Evolutionary conservation across 2,329 filamentous ascomycete species (phyloP).

Genomic region (Stromatinia cepivora): DNA sequence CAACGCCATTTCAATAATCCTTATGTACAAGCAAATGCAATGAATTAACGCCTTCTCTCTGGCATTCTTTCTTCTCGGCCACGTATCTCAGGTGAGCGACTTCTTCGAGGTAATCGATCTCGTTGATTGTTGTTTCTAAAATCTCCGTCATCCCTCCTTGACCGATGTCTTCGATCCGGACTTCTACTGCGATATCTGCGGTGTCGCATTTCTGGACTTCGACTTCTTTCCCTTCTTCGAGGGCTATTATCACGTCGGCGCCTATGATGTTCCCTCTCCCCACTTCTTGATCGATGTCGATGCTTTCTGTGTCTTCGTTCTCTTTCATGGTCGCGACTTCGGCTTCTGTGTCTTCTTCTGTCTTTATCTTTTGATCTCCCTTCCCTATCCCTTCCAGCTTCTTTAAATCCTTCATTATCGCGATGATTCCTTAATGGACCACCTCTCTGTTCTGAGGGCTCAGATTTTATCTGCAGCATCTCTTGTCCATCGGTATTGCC

Average conservation of each 20-base stretch:
- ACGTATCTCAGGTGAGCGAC: constrained; percentile 28
- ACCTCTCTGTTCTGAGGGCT: constrained; percentile 27
- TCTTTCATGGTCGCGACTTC: constrained; percentile 32
- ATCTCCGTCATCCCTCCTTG: constrained; percentile 33
- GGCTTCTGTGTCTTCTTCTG: constrained; percentile 39
- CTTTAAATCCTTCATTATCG: constrained; percentile 26
- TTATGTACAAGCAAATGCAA: too few relatives aligned
- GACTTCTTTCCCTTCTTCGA: constrained; percentile 34
- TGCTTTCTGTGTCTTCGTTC: constrained; percentile 22
- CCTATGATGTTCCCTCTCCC: constrained; percentile 33
- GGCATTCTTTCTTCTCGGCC: constrained; percentile 13
- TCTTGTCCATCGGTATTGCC: constrained; percentile 34
- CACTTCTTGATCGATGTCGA: constrained; percentile 35
- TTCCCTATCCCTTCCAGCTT: constrained; percentile 38
- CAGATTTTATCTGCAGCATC: constrained; percentile 17
- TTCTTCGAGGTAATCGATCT: constrained; percentile 28
- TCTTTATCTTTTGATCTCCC: constrained; percentile 34
- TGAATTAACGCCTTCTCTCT: constrained; percentile 15
- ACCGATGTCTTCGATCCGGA: constrained; percentile 35
- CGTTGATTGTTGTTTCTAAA: constrained; percentile 9
- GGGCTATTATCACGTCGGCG: constrained; percentile 33
- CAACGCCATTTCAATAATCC: constrained; percentile 11
- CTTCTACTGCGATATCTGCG: constrained; percentile 37
- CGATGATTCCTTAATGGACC: constrained; percentile 29
- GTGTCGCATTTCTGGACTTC: constrained; percentile 33